These are phyloP conservation scores for Colletotrichum sp. DNA, from an alignment of 2,329 filamentous ascomycete genomes.

Conservation along the genomic window DNA sequence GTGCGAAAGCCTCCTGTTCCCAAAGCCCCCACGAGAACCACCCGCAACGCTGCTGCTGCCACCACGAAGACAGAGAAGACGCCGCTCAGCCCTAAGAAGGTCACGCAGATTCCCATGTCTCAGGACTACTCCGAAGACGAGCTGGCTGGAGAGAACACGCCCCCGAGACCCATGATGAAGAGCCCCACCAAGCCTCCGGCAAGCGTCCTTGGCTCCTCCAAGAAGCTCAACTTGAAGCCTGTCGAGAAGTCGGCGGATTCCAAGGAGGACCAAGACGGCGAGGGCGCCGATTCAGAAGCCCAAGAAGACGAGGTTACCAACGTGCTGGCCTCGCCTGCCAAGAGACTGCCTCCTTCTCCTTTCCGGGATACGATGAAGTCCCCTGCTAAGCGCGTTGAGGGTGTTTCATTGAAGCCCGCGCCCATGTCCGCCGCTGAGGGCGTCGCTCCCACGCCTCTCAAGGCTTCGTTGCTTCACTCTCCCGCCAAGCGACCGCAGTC, in stretches of 20 bases:
- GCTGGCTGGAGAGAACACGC: slow-evolving; percentile 57
- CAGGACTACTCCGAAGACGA: slow-evolving; percentile 65
- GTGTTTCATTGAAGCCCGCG: slow-evolving; percentile 31
- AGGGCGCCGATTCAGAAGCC: slow-evolving; percentile 16
- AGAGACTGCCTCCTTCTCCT: slow-evolving; percentile 56
- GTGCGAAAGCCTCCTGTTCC: slow-evolving; percentile 50
- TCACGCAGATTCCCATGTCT: slow-evolving; percentile 58
- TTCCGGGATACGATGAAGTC: slow-evolving; percentile 61
- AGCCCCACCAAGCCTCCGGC: slow-evolving; percentile 57
- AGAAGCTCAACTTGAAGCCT: slow-evolving; percentile 38
- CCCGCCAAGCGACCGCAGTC: slow-evolving; percentile 57
- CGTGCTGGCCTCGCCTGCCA: slow-evolving; percentile 60
- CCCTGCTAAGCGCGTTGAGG: slow-evolving; percentile 60
- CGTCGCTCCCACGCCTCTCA: slow-evolving; percentile 36
- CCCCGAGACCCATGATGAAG: slow-evolving; percentile 58
- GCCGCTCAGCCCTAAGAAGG: slow-evolving; percentile 70
- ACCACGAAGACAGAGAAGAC: slow-evolving; percentile 44
- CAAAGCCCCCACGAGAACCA: slow-evolving; percentile 29
- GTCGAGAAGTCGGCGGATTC: neutral
- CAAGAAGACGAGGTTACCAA: slow-evolving; percentile 27
- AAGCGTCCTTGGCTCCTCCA: slow-evolving; percentile 32
- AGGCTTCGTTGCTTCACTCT: slow-evolving; percentile 49
- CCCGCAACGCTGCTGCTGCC: slow-evolving; percentile 24
- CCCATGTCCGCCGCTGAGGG: slow-evolving; percentile 28
- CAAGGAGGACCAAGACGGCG: slow-evolving; percentile 25